Base-by-base conservation (phyloP, 345 rosid genomes). In the Eucalyptus coolabah region DNA sequence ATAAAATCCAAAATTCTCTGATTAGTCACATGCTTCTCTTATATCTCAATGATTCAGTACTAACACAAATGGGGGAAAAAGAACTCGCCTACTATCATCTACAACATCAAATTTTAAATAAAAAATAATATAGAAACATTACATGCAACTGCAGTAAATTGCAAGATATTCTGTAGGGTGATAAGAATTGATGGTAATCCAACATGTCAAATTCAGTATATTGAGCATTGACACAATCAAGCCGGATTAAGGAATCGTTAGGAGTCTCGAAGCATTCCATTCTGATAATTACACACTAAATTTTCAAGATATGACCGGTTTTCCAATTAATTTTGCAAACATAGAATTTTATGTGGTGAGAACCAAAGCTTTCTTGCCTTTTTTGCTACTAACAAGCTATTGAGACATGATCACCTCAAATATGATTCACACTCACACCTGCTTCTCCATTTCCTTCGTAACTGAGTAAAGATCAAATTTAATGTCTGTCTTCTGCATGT, bases 361-460 rank as follows among this genome's bases (percentile, higher is more conserved):
- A 77, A 77, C 83, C 15, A 26, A 77, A 77, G 30, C 47, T 40
- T 77, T 77, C 83, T 19, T 37, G 83, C 47, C 47, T 21, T 77
- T 40, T 44, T 77, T 37, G 83, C 47, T 40, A 77, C 12, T 77
- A 40, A 77, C 28, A 77, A 77, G 47, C 83, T 77, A 40, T 77
- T 11, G 47, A 77, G 28, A 77, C 85, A 77, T 40, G 30, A 77
- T 40, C 85, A 77, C 47, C 47, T 3, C 42, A 77, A 86, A 77
- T 13, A 37, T 50, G 24, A 44, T 49, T 44, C 42, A 50, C 45
- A 86, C 77, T 53, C 69, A 16, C 86, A 96, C 99, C 99, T 97
- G 99, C 93, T 93, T 97, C 93, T 96, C 99, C 96, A 98, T 98
- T 91, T 96, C 99, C 92, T 95, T 97, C 34, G 95, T 95, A 89